Evolutionary conservation across 345 rosid species (phyloP).

Genomic region (Hibiscus tridactylites): DNA sequence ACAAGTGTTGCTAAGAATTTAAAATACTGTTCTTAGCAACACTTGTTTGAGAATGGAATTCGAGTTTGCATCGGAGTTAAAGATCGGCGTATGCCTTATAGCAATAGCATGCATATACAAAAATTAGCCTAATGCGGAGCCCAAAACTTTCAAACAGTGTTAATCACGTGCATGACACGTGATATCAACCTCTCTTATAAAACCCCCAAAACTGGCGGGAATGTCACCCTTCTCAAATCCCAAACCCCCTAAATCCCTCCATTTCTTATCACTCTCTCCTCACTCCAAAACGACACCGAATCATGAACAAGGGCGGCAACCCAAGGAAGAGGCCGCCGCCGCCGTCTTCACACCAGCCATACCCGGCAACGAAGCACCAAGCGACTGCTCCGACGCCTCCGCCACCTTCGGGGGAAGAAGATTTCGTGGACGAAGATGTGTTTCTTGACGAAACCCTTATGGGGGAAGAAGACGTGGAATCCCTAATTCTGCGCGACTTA

Average conservation of each 20-base stretch:
- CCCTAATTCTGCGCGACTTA: conserved; percentile 60
- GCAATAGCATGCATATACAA: too few species aligned
- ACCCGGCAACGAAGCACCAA: conserved; percentile 45
- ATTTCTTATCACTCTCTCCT: neutral
- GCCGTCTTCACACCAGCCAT: conserved; percentile 25
- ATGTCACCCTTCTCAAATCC: conserved; percentile 7
- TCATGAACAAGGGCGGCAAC: conserved; percentile 41
- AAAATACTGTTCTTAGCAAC: too few species aligned
- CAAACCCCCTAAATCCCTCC: neutral
- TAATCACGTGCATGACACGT: neutral
- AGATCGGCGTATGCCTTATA: too few species aligned
- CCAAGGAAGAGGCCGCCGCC: conserved; percentile 62
- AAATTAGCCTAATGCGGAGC: too few species aligned
- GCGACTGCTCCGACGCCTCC: conserved; percentile 23
- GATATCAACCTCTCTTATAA: neutral
- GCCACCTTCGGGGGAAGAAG: conserved; percentile 46
- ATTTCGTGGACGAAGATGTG: conserved; percentile 78
- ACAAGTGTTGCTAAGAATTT: too few species aligned
- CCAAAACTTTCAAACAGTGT: neutral
- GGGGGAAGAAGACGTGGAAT: conserved; percentile 56
- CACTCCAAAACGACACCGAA: neutral
- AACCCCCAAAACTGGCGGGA: conserved; percentile 33
- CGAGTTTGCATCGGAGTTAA: too few species aligned
- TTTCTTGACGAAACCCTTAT: conserved; percentile 69
- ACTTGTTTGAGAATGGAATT: too few species aligned